These are phyloP conservation scores for Lodderomyces metapsilosis DNA, from an alignment of 1,139 yeast species.

Conservation along the genomic window DNA sequence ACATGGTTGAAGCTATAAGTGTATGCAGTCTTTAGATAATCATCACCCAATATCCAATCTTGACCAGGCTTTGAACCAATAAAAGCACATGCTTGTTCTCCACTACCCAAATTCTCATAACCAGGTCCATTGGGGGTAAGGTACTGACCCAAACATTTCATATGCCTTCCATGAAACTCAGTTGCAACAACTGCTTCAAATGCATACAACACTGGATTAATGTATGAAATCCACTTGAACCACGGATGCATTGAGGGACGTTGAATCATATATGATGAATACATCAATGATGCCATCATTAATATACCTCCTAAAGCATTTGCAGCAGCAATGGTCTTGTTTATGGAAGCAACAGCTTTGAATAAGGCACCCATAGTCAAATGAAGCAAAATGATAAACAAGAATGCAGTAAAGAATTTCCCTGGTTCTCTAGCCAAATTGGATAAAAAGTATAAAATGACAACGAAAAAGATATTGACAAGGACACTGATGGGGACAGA, in stretches of 20 bases:
- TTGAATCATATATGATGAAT: slow-evolving; percentile 57
- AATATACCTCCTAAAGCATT: slow-evolving; percentile 51
- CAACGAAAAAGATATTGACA: slow-evolving; percentile 41
- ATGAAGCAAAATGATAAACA: slow-evolving; percentile 37
- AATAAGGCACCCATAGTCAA: slow-evolving; percentile 42
- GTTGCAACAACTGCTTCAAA: slow-evolving; percentile 55
- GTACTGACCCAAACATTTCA: slow-evolving; percentile 44
- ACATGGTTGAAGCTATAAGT: slow-evolving; percentile 45
- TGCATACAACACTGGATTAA: slow-evolving; percentile 56
- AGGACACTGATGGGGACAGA: slow-evolving; percentile 49
- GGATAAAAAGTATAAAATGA: slow-evolving; percentile 52
- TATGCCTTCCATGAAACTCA: slow-evolving; percentile 56
- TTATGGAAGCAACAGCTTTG: slow-evolving; percentile 49
- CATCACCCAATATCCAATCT: slow-evolving; percentile 46
- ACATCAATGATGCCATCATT: slow-evolving; percentile 47
- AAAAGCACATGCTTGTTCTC: slow-evolving; percentile 51
- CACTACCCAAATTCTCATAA: slow-evolving; percentile 36
- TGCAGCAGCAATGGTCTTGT: slow-evolving; percentile 48
- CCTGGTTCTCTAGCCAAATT: slow-evolving; percentile 52
- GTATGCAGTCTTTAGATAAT: slow-evolving; percentile 43
- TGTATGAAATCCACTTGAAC: slow-evolving; percentile 63
- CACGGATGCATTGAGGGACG: slow-evolving; percentile 61
- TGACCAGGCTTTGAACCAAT: slow-evolving; percentile 49
- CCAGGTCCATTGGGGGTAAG: slow-evolving; percentile 54
- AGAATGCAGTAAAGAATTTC: slow-evolving; percentile 49